These are phyloP conservation scores for Trichoderma afroharzianum DNA, from an alignment of 2,329 filamentous ascomycete genomes.

Conservation along the genomic window DNA sequence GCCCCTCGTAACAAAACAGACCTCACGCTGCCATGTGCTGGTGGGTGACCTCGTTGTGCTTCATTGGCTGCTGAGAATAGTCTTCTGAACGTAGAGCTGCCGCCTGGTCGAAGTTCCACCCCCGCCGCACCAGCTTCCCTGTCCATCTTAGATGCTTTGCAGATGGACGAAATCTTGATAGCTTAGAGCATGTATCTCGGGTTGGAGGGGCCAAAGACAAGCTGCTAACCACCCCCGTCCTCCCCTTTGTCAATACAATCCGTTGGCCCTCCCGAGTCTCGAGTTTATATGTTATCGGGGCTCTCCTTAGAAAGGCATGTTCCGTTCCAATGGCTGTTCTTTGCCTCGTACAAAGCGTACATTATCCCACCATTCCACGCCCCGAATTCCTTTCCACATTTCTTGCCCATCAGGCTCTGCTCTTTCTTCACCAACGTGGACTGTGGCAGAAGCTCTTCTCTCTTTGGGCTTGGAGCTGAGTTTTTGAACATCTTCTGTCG, in stretches of 20 bases:
- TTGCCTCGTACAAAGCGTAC: conserved; percentile 36
- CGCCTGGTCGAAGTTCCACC: conserved; percentile 21
- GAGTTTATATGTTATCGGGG: conserved; percentile 36
- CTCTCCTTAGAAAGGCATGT: conserved; percentile 30
- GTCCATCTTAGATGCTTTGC: conserved; percentile 25
- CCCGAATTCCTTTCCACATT: conserved; percentile 44
- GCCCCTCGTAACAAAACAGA: conserved; percentile 34
- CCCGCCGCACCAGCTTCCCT: conserved; percentile 22
- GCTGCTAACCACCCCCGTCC: conserved; percentile 30
- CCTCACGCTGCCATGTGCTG: conserved; percentile 36
- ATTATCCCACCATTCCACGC: conserved; percentile 42
- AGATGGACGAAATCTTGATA: conserved; percentile 32
- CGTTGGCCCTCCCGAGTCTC: conserved; percentile 33
- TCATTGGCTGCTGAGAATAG: conserved; percentile 28
- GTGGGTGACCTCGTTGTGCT: conserved; percentile 25
- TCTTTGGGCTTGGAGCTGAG: conserved; percentile 27
- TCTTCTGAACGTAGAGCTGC: conserved; percentile 25
- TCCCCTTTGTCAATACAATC: conserved; percentile 34
- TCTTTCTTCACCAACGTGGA: conserved; percentile 29
- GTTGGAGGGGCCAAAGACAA: conserved; percentile 27
- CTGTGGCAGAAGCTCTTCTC: conserved; percentile 24
- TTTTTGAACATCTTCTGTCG: conserved; percentile 24
- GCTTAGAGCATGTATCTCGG: conserved; percentile 23
- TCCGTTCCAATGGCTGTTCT: conserved; percentile 38
- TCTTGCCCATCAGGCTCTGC: conserved; percentile 36